Evolutionary conservation across 108 stramenopile species (phyloP).

Genomic region (Nitzschia inconspicua): DNA sequence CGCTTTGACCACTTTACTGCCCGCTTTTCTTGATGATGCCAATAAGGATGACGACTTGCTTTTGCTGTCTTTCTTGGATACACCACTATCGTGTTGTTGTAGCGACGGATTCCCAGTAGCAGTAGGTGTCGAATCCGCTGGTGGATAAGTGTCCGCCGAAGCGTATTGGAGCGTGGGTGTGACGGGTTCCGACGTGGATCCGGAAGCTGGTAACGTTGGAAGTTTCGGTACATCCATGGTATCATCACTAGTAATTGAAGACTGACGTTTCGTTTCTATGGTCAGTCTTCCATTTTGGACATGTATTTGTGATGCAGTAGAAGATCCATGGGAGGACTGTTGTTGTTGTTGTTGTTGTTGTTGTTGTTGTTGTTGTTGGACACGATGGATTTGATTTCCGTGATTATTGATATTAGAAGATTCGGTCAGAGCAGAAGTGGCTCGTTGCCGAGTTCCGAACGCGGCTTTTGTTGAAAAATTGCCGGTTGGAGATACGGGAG

Average conservation of each 20-base stretch:
- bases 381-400: neutral
- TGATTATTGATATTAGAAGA: no score
- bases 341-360: conserved; percentile 3
- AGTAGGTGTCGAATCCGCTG: neutral
- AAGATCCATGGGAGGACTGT: neutral
- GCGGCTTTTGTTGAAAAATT: no score
- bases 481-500: no score
- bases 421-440: no score
- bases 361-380: neutral
- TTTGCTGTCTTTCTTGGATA: neutral
- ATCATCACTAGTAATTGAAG: neutral
- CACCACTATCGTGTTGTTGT: conserved; percentile 5
- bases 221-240: neutral
- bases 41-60: neutral
- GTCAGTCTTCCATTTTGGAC: neutral
- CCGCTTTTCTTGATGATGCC: neutral
- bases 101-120: neutral
- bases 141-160: neutral
- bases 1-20: conserved; percentile 8
- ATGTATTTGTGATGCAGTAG: neutral
- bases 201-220: neutral
- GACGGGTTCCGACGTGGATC: neutral
- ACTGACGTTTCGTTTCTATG: neutral
- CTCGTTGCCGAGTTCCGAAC: no score
- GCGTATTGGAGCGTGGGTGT: neutral